Evolutionary conservation across 129 eudicot species (phyloP).

Genomic region (Tagetes erecta): DNA sequence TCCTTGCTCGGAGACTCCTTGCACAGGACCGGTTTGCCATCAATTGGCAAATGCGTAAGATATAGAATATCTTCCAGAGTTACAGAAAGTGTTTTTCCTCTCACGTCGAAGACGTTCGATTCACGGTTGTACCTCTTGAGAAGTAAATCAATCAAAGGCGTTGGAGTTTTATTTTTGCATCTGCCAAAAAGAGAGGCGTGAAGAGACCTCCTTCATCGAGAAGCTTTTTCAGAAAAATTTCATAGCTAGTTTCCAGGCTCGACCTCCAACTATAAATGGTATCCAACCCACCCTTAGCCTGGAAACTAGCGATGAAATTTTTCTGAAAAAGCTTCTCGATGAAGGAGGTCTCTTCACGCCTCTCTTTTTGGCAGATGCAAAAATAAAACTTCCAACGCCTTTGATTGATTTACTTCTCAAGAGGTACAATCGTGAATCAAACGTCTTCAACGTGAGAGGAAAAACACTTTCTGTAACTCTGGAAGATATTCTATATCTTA

Average conservation of each 20-base stretch:
- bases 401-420: neutral
- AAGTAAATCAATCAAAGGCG: neutral
- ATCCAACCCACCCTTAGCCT: no score
- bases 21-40: neutral
- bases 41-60: neutral
- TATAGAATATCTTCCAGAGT: neutral
- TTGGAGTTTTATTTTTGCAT: neutral
- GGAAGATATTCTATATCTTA: neutral
- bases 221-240: neutral
- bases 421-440: neutral
- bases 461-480: no score
- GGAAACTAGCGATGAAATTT: no score
- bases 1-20: neutral
- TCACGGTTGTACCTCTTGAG: neutral
- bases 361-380: neutral
- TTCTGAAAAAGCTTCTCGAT: neutral
- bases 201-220: neutral
- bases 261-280: no score
- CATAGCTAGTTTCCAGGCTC: no score
- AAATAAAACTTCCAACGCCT: no score
- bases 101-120: neutral
- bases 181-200: neutral
- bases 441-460: neutral
- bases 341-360: neutral
- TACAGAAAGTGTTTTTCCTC: neutral